Evolutionary conservation across 352 stramenopile species (phyloP).

Genomic region (Thalassiosira exigua): DNA sequence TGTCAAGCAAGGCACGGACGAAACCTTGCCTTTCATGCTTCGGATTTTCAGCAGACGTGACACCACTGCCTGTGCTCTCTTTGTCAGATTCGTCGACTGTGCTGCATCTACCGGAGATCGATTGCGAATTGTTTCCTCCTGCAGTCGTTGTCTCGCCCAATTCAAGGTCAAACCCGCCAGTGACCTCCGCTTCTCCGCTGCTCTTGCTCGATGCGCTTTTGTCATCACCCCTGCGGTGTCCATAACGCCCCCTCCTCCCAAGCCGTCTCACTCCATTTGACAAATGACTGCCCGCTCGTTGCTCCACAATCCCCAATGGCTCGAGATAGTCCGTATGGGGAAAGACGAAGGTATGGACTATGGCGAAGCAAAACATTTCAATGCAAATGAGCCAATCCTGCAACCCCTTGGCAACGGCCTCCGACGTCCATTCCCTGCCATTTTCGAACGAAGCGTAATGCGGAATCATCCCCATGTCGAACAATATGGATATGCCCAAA

Average conservation of each 20-base stretch:
- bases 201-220: constrained; percentile 54
- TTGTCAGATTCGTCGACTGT: constrained; percentile 44
- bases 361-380: constrained; percentile 95
- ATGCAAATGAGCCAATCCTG: constrained; percentile 98
- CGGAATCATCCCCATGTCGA: constrained; percentile 83
- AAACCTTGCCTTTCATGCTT: constrained; percentile 66
- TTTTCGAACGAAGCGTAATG: constrained; percentile 62
- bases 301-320: constrained; percentile 59
- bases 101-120: constrained; percentile 9
- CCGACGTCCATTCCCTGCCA: constrained; percentile 87
- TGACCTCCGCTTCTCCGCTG: constrained; percentile 34
- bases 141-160: constrained; percentile 16
- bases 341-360: constrained; percentile 94
- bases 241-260: constrained; percentile 39
- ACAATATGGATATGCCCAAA: constrained; percentile 80
- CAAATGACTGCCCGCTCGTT: constrained; percentile 36
- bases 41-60: constrained; percentile 15
- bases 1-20: constrained; percentile 78
- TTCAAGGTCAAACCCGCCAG: constrained; percentile 34
- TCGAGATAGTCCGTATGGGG: constrained; percentile 81
- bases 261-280: constrained; percentile 55
- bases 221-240: constrained; percentile 50
- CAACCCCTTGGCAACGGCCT: constrained; percentile 95
- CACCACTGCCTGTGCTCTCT: constrained; percentile 23
- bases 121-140: background rate